Evolutionary conservation across 345 rosid genomes (phyloP).

Genomic region (Carallia brachiata): DNA sequence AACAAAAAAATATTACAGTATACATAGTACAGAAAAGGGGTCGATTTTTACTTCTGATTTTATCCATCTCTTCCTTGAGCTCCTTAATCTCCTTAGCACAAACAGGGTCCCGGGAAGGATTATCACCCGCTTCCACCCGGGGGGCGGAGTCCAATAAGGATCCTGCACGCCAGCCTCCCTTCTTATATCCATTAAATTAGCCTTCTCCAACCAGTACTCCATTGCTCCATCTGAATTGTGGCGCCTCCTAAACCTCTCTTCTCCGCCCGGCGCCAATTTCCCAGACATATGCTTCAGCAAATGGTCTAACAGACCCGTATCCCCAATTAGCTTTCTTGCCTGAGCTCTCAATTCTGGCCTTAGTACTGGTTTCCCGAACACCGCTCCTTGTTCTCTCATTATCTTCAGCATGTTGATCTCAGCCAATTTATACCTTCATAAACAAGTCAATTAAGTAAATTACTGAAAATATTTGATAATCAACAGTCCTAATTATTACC

Average conservation of each 20-base stretch:
- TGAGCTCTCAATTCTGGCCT: slow-evolving; percentile 72
- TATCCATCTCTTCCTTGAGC: slow-evolving; percentile 44
- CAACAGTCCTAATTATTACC: slow-evolving; percentile 35
- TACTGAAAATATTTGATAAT: background rate
- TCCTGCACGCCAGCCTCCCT: slow-evolving; percentile 82
- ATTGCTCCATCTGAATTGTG: slow-evolving; percentile 94
- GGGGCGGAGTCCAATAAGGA: slow-evolving; percentile 94
- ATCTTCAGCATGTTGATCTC: slow-evolving; percentile 84
- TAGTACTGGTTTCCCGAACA: slow-evolving; percentile 59
- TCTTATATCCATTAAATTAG: slow-evolving; percentile 65
- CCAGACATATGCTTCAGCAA: slow-evolving; percentile 96
- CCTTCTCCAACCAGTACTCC: slow-evolving; percentile 94
- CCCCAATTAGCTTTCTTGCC: slow-evolving; percentile 90
- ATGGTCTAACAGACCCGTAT: slow-evolving; percentile 93
- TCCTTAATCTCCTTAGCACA: slow-evolving; percentile 64
- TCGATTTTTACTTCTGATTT: slow-evolving; percentile 42
- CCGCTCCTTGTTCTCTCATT: slow-evolving; percentile 75
- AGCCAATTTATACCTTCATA: slow-evolving; percentile 72
- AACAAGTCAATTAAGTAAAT: background rate
- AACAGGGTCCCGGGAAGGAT: slow-evolving; percentile 74
- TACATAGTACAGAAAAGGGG: background rate
- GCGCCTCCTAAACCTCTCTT: slow-evolving; percentile 77
- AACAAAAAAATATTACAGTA: background rate
- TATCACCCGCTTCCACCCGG: slow-evolving; percentile 92
- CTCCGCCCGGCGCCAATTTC: slow-evolving; percentile 86